Evolutionary conservation across 78 protist species (phyloP).

Genomic region (Cavenderia fasciculata): DNA sequence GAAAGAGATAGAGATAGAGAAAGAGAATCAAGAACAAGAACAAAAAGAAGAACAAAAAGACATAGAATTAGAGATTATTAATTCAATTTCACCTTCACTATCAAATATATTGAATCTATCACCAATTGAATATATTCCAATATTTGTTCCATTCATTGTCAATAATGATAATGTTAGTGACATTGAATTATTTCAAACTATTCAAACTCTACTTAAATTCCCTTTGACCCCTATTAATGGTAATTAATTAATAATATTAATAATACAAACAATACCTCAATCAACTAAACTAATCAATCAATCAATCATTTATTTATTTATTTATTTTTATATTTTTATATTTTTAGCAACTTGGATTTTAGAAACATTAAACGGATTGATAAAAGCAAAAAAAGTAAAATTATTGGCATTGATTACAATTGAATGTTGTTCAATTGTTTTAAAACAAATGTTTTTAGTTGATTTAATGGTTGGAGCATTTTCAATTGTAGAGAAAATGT

Average conservation of each 20-base stretch:
- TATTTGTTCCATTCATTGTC: background rate
- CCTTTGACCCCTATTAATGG: constrained; percentile 2
- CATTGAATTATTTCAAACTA: background rate
- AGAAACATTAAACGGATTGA: constrained; percentile 24
- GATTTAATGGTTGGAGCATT: background rate
- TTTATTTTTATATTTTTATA: too few relatives aligned
- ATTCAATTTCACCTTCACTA: background rate
- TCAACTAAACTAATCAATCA: too few relatives aligned
- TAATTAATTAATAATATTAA: too few relatives aligned
- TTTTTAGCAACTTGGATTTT: constrained; percentile 41
- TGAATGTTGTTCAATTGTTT: background rate
- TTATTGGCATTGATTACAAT: background rate
- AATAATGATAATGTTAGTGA: background rate
- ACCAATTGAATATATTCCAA: constrained; percentile 14
- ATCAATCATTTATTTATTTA: too few relatives aligned
- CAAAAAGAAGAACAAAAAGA: too few relatives aligned
- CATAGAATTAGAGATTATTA: too few relatives aligned
- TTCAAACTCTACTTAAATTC: background rate
- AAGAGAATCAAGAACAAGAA: too few relatives aligned
- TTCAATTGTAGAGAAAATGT: constrained; percentile 9
- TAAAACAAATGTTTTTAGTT: constrained; percentile 24
- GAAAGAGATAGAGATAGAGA: too few relatives aligned
- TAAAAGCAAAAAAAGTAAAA: background rate
- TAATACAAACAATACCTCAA: too few relatives aligned
- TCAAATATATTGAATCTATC: constrained; percentile 19